Evolutionary conservation across 106 monocot genomes (phyloP).

Genomic region (Phalaenopsis aphrodite): DNA sequence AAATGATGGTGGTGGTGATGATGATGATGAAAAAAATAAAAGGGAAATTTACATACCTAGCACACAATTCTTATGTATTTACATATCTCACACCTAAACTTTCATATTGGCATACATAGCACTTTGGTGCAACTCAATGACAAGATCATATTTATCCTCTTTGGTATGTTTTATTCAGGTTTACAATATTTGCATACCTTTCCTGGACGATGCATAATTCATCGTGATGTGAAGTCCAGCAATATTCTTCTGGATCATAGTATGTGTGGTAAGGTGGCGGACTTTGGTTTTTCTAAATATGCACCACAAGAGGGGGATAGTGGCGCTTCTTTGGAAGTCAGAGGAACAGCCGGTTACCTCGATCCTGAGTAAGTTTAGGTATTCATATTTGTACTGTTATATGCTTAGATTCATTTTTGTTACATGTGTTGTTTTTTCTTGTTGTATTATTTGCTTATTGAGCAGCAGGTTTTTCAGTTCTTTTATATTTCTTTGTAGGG

Average conservation of each 20-base stretch:
- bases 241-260: constrained; percentile 63
- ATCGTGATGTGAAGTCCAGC: constrained; percentile 57
- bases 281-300: constrained; percentile 62
- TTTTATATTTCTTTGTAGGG: neutral
- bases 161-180: constrained; percentile 19
- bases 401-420: neutral
- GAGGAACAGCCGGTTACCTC: constrained; percentile 65
- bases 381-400: neutral
- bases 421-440: neutral
- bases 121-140: neutral
- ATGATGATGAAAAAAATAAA: neutral
- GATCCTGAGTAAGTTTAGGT: constrained; percentile 58
- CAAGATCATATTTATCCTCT: neutral
- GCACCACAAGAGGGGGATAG: constrained; percentile 64
- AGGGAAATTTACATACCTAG: neutral
- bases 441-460: neutral
- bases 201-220: constrained; percentile 48
- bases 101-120: too few relatives aligned
- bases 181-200: constrained; percentile 46
- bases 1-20: neutral
- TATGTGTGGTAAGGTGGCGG: constrained; percentile 57
- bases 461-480: neutral
- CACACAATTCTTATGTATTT: too few relatives aligned
- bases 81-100: too few relatives aligned
- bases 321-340: constrained; percentile 52